Percentiles rank a stretch among this genome's conserved stretches.
Conservation (phyloP, 345 rosid species). For the Nasturtium officinale region DNA sequence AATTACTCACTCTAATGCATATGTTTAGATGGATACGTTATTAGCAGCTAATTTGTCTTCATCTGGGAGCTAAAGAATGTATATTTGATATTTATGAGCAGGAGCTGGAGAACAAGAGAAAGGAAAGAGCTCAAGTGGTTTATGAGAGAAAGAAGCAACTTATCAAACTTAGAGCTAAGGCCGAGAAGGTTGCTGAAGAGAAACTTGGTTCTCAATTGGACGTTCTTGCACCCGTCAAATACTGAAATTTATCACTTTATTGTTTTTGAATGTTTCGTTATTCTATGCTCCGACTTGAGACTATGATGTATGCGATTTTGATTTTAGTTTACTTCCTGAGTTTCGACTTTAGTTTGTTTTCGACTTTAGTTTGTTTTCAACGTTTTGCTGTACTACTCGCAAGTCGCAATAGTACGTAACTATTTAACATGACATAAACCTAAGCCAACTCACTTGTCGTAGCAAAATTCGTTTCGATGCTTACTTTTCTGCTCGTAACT, state of each 20-base stretch:
- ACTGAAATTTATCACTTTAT: constrained; percentile 36
- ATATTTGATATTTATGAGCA: constrained; percentile 28
- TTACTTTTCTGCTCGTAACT: neutral
- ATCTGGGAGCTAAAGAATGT: neutral
- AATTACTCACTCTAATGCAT: neutral
- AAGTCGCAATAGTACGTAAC: too few species aligned
- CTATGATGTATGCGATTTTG: constrained; percentile 5
- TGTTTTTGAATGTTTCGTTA: constrained; percentile 20
- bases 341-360: neutral
- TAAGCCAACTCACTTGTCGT: neutral
- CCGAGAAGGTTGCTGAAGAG: constrained; percentile 78
- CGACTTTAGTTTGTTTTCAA: neutral
- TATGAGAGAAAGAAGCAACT: constrained; percentile 85
- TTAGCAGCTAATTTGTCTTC: neutral
- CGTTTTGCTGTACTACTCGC: too few species aligned
- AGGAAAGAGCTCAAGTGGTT: constrained; percentile 63
- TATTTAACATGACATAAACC: neutral
- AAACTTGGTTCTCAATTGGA: constrained; percentile 75
- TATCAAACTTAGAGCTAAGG: constrained; percentile 72
- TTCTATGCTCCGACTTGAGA: neutral
- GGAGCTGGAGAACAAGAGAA: constrained; percentile 88
- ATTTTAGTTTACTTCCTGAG: constrained; percentile 9
- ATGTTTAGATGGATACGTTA: neutral
- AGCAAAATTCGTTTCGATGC: neutral
- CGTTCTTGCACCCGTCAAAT: constrained; percentile 64